Evolutionary conservation across 2,329 filamentous ascomycete genomes (phyloP).

Genomic region (Harringtonia aguacate): DNA sequence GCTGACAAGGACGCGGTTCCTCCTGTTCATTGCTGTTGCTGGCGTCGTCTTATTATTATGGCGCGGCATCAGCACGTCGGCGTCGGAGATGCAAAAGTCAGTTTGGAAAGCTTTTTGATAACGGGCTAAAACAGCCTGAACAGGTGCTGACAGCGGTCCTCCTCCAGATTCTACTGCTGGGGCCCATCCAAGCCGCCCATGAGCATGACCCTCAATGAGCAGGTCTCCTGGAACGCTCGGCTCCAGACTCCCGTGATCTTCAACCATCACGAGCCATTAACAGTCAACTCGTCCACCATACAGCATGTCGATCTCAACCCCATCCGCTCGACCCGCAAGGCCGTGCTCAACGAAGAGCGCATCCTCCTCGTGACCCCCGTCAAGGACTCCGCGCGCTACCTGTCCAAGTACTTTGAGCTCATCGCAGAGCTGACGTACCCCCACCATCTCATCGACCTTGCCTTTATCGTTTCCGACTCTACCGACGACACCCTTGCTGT

Average conservation of each 20-base stretch:
- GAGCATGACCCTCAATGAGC: conserved; percentile 87
- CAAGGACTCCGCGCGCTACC: conserved; percentile 73
- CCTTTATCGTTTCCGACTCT: conserved; percentile 87
- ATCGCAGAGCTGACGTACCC: conserved; percentile 85
- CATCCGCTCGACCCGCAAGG: conserved; percentile 70
- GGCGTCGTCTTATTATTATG: conserved; percentile 73
- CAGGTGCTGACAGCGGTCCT: not conserved
- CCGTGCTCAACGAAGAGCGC: conserved; percentile 69
- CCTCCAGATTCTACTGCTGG: conserved; percentile 84
- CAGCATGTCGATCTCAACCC: conserved; percentile 73
- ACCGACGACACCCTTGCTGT: conserved; percentile 85
- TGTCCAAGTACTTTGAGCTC: conserved; percentile 89
- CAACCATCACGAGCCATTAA: conserved; percentile 84
- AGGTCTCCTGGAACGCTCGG: conserved; percentile 79
- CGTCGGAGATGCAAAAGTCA: conserved; percentile 86
- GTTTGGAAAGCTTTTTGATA: conserved; percentile 12
- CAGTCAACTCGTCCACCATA: conserved; percentile 74
- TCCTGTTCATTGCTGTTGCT: conserved; percentile 60
- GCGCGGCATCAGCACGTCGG: conserved; percentile 71
- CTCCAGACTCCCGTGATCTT: conserved; percentile 88
- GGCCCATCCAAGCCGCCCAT: conserved; percentile 92
- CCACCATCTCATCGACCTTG: conserved; percentile 88
- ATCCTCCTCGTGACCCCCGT: conserved; percentile 88
- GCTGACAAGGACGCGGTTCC: conserved; percentile 65
- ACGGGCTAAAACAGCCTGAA: not conserved